A percentile compares a stretch with the other conserved stretches of the same genome.
These are phyloP conservation scores for Coprinopsis sp. DNA, from an alignment of 768 basidiomycete genomes.

Conservation along the genomic window DNA sequence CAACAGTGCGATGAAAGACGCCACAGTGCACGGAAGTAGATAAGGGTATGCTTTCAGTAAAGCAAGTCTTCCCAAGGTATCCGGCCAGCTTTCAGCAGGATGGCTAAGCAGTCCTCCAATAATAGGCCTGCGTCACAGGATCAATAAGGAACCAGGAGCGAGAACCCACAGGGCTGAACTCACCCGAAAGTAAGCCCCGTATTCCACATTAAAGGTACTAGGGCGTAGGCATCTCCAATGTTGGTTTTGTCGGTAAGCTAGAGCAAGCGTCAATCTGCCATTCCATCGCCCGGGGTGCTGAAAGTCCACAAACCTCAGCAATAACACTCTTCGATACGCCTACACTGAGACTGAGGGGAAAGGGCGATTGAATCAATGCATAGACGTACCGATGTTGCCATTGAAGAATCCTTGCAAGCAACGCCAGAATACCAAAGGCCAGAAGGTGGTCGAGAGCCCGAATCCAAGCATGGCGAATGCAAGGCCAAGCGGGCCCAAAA, in stretches of 20 bases:
- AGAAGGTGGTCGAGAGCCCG: not conserved
- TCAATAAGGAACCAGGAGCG: not conserved
- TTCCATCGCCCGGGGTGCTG: no score
- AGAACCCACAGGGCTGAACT: slow-evolving; percentile 4
- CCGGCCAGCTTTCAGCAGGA: slow-evolving; percentile 57
- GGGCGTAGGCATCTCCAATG: slow-evolving; percentile 33
- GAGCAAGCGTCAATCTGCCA: not conserved
- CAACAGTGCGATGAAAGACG: slow-evolving; percentile 30
- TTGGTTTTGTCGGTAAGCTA: slow-evolving; percentile 37
- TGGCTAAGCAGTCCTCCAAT: slow-evolving; percentile 61
- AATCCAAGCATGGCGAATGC: not conserved
- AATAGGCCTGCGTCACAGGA: slow-evolving; percentile 59
- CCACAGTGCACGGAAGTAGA: slow-evolving; percentile 43
- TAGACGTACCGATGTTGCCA: slow-evolving; percentile 2
- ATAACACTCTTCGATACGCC: no score
- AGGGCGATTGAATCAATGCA: no score
- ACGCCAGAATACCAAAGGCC: not conserved
- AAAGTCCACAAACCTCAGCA: no score
- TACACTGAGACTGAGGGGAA: no score
- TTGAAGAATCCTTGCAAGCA: slow-evolving; percentile 8
- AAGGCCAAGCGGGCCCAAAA: slow-evolving; percentile 31
- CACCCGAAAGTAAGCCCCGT: slow-evolving; percentile 29
- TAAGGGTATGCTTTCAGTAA: slow-evolving; percentile 38
- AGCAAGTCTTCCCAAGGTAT: slow-evolving; percentile 41
- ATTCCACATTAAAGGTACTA: slow-evolving; percentile 33